A percentile compares a stretch with the other conserved stretches of the same genome.
These are phyloP conservation scores for Ascochyta clinopodiicola DNA, from an alignment of 2,329 filamentous ascomycete species.

Conservation along the genomic window DNA sequence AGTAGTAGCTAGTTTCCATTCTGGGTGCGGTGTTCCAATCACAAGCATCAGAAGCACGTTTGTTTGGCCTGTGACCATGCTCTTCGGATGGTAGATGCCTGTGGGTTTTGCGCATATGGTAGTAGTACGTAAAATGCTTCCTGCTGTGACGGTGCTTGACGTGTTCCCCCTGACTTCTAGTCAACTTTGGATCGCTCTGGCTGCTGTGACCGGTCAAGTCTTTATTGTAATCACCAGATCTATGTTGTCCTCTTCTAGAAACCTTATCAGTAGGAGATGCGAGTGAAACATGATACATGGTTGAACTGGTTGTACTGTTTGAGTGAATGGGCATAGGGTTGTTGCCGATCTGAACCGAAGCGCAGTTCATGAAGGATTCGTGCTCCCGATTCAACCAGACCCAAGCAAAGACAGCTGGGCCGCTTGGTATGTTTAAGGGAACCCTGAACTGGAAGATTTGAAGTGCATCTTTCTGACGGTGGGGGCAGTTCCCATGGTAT, in stretches of 20 bases:
- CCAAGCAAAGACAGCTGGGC: constrained; percentile 51
- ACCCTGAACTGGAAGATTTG: constrained; percentile 53
- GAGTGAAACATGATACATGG: no score
- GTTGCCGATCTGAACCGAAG: constrained; percentile 48
- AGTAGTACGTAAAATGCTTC: neutral
- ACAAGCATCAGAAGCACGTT: constrained; percentile 21
- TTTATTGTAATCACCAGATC: no score
- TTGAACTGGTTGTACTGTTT: no score
- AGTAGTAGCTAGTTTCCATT: constrained; percentile 48
- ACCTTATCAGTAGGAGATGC: no score
- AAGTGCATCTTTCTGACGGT: constrained; percentile 40
- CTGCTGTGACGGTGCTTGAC: no score
- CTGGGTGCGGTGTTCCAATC: constrained; percentile 45
- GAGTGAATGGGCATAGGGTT: neutral
- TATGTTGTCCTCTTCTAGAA: no score
- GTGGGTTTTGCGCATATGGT: no score
- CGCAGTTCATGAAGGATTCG: constrained; percentile 52
- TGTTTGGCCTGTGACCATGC: no score
- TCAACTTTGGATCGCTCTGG: no score
- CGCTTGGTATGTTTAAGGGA: constrained; percentile 48
- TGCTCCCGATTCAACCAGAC: constrained; percentile 41
- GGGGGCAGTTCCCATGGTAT: constrained; percentile 55
- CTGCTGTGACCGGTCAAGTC: no score
- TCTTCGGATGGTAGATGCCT: no score
- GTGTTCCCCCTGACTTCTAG: no score